phyloP scores from a whole-genome alignment of 192 early-diverging fungal species.

The Geranomyces michiganensis region DNA sequence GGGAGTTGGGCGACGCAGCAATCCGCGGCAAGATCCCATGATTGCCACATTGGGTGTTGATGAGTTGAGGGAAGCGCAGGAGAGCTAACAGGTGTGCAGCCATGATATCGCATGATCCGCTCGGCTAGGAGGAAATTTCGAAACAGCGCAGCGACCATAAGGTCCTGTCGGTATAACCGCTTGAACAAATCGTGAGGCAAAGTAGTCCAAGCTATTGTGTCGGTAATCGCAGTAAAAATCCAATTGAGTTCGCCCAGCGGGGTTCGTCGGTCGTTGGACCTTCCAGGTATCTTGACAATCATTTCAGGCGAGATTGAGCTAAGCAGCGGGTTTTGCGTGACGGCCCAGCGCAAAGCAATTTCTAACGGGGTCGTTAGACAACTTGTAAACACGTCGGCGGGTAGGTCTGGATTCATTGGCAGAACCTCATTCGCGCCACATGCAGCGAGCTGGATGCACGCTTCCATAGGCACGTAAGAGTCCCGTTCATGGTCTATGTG shows the following conservation, averaged over 20 bases:
- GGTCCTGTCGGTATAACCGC: constrained; percentile 88
- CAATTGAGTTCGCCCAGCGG: constrained; percentile 97
- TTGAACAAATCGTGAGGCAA: constrained; percentile 88
- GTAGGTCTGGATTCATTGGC: constrained; percentile 91
- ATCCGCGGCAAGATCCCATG: constrained; percentile 94
- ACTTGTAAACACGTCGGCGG: constrained; percentile 95
- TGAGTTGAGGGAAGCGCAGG: constrained; percentile 87
- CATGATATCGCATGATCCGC: constrained; percentile 92
- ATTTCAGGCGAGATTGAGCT: constrained; percentile 80
- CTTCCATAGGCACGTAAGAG: constrained; percentile 51
- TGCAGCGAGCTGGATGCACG: constrained; percentile 94
- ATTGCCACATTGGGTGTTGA: constrained; percentile 95
- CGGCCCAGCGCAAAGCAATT: constrained; percentile 90
- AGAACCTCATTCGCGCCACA: constrained; percentile 81
- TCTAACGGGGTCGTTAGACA: constrained; percentile 96
- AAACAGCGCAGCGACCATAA: constrained; percentile 91
- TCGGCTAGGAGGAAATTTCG: constrained; percentile 95
- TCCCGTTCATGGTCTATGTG: background rate
- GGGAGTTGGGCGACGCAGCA: constrained; percentile 91
- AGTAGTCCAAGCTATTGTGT: constrained; percentile 97
- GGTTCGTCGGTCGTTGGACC: constrained; percentile 86
- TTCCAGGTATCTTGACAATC: constrained; percentile 84
- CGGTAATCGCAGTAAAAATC: constrained; percentile 98
- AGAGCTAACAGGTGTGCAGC: constrained; percentile 86
- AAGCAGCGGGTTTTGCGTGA: constrained; percentile 79